These are phyloP conservation scores for Davidsoniella australis DNA, from an alignment of 2,329 filamentous ascomycete genomes.

Conservation along the genomic window DNA sequence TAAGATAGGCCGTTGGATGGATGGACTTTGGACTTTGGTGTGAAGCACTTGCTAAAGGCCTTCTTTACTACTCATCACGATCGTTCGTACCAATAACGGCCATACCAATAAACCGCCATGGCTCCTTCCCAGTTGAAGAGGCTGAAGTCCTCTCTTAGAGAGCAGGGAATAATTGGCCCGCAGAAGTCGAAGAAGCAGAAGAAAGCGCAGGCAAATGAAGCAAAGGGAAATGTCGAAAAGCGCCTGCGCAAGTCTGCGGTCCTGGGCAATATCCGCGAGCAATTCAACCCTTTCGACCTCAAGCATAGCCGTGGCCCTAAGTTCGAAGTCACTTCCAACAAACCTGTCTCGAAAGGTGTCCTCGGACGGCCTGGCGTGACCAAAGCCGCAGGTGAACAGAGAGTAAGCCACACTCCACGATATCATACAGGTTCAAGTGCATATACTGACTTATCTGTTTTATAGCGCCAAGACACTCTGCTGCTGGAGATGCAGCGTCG, in stretches of 20 bases:
- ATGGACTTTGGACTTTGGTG: not conserved
- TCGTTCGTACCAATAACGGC: not conserved
- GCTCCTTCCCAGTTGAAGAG: slow-evolving; percentile 92
- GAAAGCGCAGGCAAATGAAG: slow-evolving; percentile 52
- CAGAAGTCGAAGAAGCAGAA: slow-evolving; percentile 94
- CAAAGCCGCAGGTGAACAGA: slow-evolving; percentile 75
- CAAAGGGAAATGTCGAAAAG: slow-evolving; percentile 49
- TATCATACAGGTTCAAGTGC: not conserved
- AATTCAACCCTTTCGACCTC: slow-evolving; percentile 96
- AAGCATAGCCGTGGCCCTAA: slow-evolving; percentile 69
- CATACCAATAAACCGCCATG: slow-evolving; percentile 38
- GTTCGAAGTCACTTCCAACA: slow-evolving; percentile 63
- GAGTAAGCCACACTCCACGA: slow-evolving; percentile 29
- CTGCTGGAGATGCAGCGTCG: slow-evolving; percentile 78
- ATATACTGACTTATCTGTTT: slow-evolving; percentile 12
- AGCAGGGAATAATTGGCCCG: slow-evolving; percentile 77
- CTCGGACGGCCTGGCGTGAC: slow-evolving; percentile 66
- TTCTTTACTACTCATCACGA: not conserved
- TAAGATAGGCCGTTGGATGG: not conserved
- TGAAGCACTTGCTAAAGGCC: not conserved
- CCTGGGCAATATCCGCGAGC: slow-evolving; percentile 73
- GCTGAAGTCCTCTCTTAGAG: slow-evolving; percentile 75
- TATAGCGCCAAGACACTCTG: slow-evolving; percentile 59
- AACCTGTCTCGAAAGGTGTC: slow-evolving; percentile 38
- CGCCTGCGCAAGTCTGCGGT: slow-evolving; percentile 61